Base-by-base conservation (phyloP, 345 rosid species). In the Populus simonii region DNA sequence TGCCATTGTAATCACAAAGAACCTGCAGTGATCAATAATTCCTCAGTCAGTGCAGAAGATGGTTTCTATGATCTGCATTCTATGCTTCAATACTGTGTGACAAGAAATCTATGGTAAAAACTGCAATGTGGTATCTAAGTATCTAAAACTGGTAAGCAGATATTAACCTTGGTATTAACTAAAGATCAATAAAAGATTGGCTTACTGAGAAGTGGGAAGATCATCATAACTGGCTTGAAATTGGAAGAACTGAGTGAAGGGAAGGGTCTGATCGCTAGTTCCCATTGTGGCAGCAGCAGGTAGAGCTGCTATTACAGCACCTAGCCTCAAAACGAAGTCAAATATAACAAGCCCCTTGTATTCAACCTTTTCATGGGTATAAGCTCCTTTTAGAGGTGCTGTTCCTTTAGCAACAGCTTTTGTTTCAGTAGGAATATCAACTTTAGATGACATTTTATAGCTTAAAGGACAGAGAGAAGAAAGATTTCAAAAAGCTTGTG, bases 191-290 rank as follows among this genome's bases (percentile, higher is more conserved):
- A 18, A 6, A 53, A 43, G 53, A 25, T 43, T 38, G 35, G 77
- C 94, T 6, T 84, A 92, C 97, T 62, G 84, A 35, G 92, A 87
- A 1, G 94, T 83, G 66, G 95, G 91, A 45, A 93, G 79, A 80
- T 92, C 97, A 57, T 95, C 92, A 39, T 95, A 93, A 31, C 80
- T 55, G 68, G 99, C 99, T 87, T 95, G 76, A 77, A 95, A 95
- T 77, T 90, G 97, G 81, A 92, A 89, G 88, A 93, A 95, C 85
- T 91, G 97, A 51, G 97, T 90, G 87, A 92, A 92, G 31, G 99
- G 99, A 55, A 95, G 93, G 66, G 92, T 88, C 43, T 95, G 88
- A 22, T 83, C 83, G 18, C 89, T 92, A 1, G 90, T 86, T 73
- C 84, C 97, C 96, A 93, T 91, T 63, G 88, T 79, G 13, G 79